phyloP scores from a whole-genome alignment of 805 yeast species.

The Wickerhamomyces rabaulensis region DNA sequence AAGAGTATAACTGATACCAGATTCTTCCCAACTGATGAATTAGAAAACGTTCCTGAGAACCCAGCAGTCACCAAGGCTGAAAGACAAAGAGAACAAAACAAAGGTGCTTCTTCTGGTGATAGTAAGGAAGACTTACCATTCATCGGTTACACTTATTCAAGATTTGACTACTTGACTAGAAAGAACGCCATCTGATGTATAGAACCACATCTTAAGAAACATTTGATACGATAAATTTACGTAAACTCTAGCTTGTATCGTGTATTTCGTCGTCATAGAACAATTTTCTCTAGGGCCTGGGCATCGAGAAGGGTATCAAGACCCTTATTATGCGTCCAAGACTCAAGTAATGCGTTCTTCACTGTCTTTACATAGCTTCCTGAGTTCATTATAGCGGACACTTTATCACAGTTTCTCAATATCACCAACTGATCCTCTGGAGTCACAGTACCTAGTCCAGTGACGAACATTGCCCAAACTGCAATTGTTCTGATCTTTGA shows the following conservation, averaged over 20 bases:
- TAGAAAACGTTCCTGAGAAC: slow-evolving; percentile 90
- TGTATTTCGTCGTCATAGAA: not conserved
- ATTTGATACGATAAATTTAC: slow-evolving; percentile 3
- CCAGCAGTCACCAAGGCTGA: slow-evolving; percentile 70
- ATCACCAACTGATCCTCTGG: slow-evolving; percentile 8
- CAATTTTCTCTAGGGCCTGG: not conserved
- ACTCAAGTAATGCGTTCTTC: not conserved
- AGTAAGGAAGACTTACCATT: slow-evolving; percentile 89
- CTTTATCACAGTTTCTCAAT: slow-evolving; percentile 3
- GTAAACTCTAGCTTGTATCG: slow-evolving; percentile 7
- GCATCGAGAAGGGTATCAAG: not conserved
- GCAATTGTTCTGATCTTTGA: slow-evolving; percentile 10
- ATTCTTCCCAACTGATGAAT: slow-evolving; percentile 96
- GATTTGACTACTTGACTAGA: slow-evolving; percentile 87
- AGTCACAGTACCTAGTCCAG: slow-evolving; percentile 10
- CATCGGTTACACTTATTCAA: slow-evolving; percentile 93
- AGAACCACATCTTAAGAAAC: not conserved
- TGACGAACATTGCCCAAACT: slow-evolving; percentile 14
- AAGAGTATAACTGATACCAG: slow-evolving; percentile 92
- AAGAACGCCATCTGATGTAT: slow-evolving; percentile 43
- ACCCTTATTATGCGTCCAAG: not conserved
- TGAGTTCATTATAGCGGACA: not conserved
- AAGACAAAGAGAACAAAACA: slow-evolving; percentile 47
- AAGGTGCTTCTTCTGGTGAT: slow-evolving; percentile 35
- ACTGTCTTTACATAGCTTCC: not conserved